Conservation (phyloP, 108 stramenopile species). For the Ochromonas danica region DNA sequence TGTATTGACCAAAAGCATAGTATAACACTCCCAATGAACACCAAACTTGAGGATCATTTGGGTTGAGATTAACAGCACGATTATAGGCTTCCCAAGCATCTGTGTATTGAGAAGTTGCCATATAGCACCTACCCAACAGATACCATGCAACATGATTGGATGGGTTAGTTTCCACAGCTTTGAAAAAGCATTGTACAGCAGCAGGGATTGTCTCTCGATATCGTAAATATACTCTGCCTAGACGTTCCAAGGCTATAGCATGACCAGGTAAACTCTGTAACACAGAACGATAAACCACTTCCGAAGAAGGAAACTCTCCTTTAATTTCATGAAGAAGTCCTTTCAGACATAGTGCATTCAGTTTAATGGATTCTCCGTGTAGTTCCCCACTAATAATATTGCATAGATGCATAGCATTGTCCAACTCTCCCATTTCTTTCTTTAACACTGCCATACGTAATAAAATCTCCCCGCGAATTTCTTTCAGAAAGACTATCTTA, state of each 20-base stretch:
- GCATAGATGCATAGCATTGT: conserved; percentile 29
- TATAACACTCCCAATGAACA: conserved; percentile 35
- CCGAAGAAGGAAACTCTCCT: conserved; percentile 23
- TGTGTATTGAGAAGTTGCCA: conserved; percentile 33
- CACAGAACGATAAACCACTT: conserved; percentile 30
- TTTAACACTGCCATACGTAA: conserved; percentile 28
- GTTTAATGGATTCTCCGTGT: conserved; percentile 1
- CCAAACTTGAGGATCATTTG: conserved; percentile 33
- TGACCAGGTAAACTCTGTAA: neutral
- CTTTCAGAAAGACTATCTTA: conserved; percentile 22
- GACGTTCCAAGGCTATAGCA: conserved; percentile 29
- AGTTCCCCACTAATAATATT: conserved; percentile 11
- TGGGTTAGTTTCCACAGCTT: conserved; percentile 25
- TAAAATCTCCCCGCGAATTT: conserved; percentile 23
- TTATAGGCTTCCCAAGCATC: conserved; percentile 39
- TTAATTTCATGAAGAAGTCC: conserved; percentile 25
- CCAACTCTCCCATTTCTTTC: conserved; percentile 25
- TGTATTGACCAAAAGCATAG: conserved; percentile 33
- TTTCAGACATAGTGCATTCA: conserved; percentile 32
- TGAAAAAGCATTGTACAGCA: conserved; percentile 38
- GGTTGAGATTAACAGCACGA: conserved; percentile 28
- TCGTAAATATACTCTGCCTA: conserved; percentile 30
- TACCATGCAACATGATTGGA: conserved; percentile 38
- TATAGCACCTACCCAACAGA: conserved; percentile 34
- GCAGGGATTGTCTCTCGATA: conserved; percentile 36